Evolutionary conservation across 768 basidiomycete species (phyloP).

Genomic region (Rhodosporidiobolus odoratus): DNA sequence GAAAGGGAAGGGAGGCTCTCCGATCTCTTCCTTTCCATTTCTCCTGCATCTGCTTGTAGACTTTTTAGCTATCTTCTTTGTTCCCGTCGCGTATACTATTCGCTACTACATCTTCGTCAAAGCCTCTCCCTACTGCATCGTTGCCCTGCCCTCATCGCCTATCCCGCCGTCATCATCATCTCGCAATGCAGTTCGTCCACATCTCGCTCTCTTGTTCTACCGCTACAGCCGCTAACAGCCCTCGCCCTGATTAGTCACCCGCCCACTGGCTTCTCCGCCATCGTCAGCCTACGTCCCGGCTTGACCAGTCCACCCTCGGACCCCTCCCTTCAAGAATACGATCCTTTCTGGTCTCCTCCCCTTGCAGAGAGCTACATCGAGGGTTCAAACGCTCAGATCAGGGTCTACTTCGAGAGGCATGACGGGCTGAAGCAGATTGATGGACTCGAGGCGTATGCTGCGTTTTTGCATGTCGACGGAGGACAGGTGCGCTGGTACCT

Average conservation of each 20-base stretch:
- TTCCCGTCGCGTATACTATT: too few species aligned
- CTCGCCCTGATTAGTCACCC: not conserved
- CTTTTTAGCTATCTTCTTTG: too few species aligned
- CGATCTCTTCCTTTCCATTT: too few species aligned
- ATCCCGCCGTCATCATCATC: too few species aligned
- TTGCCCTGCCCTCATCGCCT: too few species aligned
- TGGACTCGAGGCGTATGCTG: constrained; percentile 1
- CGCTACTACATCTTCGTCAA: too few species aligned
- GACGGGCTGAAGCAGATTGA: not conserved
- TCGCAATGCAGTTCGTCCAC: not conserved
- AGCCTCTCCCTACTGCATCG: too few species aligned
- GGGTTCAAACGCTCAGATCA: too few species aligned
- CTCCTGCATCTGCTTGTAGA: too few species aligned
- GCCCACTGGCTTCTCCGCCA: not conserved
- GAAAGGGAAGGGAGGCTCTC: too few species aligned
- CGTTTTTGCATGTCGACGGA: not conserved
- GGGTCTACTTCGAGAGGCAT: not conserved
- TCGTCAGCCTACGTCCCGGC: not conserved
- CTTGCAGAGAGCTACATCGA: too few species aligned
- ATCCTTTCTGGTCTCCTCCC: too few species aligned
- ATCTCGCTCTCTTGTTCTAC: not conserved
- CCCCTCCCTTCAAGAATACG: not conserved
- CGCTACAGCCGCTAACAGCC: not conserved
- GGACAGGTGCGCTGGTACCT: not conserved
- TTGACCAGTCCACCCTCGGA: not conserved